Conservation (phyloP, 2,329 filamentous ascomycete genomes). For the Biscogniauxia sp. region DNA sequence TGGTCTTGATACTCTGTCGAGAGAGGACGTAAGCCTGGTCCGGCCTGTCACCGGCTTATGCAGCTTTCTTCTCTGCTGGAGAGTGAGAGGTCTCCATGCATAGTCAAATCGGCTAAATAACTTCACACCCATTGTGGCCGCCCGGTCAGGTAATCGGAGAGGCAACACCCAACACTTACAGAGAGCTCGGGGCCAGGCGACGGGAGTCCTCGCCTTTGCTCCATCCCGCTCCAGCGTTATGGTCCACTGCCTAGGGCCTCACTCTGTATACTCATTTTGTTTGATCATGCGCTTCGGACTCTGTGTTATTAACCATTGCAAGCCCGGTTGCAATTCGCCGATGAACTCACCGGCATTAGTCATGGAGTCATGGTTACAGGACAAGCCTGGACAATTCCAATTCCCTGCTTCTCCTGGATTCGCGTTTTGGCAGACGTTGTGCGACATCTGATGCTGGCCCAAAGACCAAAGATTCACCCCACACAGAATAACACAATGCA, state of each 20-base stretch:
- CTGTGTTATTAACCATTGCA: slow-evolving; percentile 19
- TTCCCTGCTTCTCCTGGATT: slow-evolving; percentile 15
- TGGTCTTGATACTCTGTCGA: slow-evolving; percentile 12
- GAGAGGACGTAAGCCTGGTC: not conserved
- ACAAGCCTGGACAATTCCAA: slow-evolving; percentile 11
- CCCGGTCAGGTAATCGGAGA: not conserved
- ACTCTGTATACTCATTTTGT: slow-evolving; percentile 13
- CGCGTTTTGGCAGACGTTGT: slow-evolving; percentile 11
- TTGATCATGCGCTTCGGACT: slow-evolving; percentile 12
- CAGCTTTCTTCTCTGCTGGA: not conserved
- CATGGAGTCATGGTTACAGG: slow-evolving; percentile 18
- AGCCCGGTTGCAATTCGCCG: slow-evolving; percentile 15
- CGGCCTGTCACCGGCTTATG: not conserved
- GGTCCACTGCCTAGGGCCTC: slow-evolving; percentile 11
- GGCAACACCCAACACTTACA: slow-evolving; percentile 13
- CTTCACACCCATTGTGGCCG: not conserved
- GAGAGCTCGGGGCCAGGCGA: slow-evolving; percentile 13
- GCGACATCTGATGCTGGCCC: slow-evolving; percentile 15
- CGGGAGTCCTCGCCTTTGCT: slow-evolving; percentile 11
- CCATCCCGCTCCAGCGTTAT: slow-evolving; percentile 8
- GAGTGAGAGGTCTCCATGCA: not conserved
- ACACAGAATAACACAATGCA: slow-evolving; percentile 7
- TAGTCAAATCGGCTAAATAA: not conserved
- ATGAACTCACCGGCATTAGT: slow-evolving; percentile 7
- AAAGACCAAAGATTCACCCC: slow-evolving; percentile 17